A percentile compares a stretch with the other conserved stretches of the same genome.
phyloP scores from a whole-genome alignment of 805 yeast genomes.

The Candida coquimbonensis region DNA sequence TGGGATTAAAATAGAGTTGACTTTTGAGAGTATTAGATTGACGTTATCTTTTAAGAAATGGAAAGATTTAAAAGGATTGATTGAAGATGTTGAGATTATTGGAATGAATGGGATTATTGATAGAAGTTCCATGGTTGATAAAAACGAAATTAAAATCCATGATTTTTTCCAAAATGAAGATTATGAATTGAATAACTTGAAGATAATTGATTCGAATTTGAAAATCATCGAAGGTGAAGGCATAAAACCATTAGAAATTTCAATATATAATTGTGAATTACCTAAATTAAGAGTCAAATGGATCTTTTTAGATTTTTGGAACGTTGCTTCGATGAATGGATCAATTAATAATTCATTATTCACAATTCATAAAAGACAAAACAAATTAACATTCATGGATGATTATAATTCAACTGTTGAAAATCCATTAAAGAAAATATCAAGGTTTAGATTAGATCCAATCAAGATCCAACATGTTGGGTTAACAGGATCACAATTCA shows the following conservation, averaged over 20 bases:
- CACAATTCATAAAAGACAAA: constrained; percentile 70
- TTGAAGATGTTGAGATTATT: constrained; percentile 67
- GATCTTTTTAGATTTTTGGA: constrained; percentile 58
- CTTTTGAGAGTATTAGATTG: constrained; percentile 72
- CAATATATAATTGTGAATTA: constrained; percentile 60
- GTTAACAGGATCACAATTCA: constrained; percentile 34
- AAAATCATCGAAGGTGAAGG: constrained; percentile 24
- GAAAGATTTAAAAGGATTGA: constrained; percentile 80
- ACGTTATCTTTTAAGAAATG: constrained; percentile 78
- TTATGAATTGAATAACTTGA: constrained; percentile 35
- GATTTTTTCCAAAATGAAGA: constrained; percentile 28
- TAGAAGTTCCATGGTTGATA: constrained; percentile 34
- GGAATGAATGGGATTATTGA: constrained; percentile 86
- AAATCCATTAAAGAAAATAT: constrained; percentile 42
- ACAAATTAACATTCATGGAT: constrained; percentile 40
- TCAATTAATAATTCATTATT: constrained; percentile 69
- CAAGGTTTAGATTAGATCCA: constrained; percentile 37
- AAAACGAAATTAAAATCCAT: constrained; percentile 15
- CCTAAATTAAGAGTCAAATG: constrained; percentile 53
- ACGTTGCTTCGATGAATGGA: constrained; percentile 66
- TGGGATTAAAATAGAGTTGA: constrained; percentile 69
- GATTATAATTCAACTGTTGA: constrained; percentile 28
- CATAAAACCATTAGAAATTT: constrained; percentile 30
- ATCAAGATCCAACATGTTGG: constrained; percentile 32
- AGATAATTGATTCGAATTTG: constrained; percentile 45